Evolutionary conservation across 768 basidiomycete species (phyloP), one percentile per base, ranked within the genome.

Genomic region (Termitomyces sp.): DNA sequence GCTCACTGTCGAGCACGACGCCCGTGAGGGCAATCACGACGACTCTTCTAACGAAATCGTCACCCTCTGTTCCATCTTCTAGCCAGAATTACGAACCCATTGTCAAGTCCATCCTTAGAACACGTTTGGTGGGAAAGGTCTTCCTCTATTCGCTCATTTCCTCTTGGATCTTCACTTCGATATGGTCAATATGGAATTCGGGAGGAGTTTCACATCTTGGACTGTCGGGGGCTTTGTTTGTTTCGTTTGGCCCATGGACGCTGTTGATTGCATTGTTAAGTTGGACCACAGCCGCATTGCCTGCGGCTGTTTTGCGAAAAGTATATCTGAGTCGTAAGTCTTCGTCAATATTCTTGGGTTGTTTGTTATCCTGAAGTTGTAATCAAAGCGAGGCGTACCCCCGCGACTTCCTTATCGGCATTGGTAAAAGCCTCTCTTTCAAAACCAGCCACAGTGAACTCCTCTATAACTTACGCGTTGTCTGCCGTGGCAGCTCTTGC

Each of bases 71-170:
- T 5, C 86, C 87, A 0, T 77, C 85, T 0, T 70, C 88, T 2
- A 72, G 79, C 5, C 79, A 84, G 63, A 71, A 77, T 1, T 91
- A 85, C 67, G 86, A 89, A 62, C 88, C 88, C 9, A 79, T 84
- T 48, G 81, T 85, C 2, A 89, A 86, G 66, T 71, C 79, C 2
- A 77, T 86, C 5, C 77, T 91, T 49, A 80, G 77, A 53, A 82
- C 84, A 65, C 82, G 88, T 43, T 80, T 89, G 7, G 72, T 80
- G 26, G 75, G 78, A 62, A 74, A 74, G 59, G 77, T 87, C 35
- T 82, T 91, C 59, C 68, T 78, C 9, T 76, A 75, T 36, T 82
- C 86, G 36, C 74, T 74, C 0, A 64, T 77, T 4, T 75, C 78
- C 58, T 81, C 79, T 6, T 85, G 83, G 72, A 66, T 67, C 5